Base-by-base conservation (phyloP, 2,329 filamentous ascomycete species). In the Pochonia chlamydosporia region DNA sequence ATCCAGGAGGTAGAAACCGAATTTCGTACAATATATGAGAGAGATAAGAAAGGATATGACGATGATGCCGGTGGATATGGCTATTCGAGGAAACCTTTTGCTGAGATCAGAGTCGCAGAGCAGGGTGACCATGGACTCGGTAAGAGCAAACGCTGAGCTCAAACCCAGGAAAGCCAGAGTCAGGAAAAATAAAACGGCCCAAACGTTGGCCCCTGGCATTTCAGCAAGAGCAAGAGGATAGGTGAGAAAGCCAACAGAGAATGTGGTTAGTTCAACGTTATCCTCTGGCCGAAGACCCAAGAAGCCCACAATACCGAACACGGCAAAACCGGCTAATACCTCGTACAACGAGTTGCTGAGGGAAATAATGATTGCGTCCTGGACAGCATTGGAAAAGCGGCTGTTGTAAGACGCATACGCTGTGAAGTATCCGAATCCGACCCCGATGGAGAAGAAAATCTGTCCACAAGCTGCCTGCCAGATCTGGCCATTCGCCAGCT, bases 161-260 rank as follows among this genome's bases (percentile, higher is more conserved):
- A 79, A 73, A 0, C 76, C 76, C 0, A 80, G 68, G 0, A 79
- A 68, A 1, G 75, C 67, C 3, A 80, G 54, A 0, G 76, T 79
- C 16, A 79, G 68, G 53, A 81, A 79, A 9, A 79, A 66, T 0
- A 78, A 59, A 0, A 75, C 62, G 0, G 75, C 74, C 71, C 74
- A 80, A 48, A 75, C 76, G 47, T 78, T 78, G 1, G 76, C 64
- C 0, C 70, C 75, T 0, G 75, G 76, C 75, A 80, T 79, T 44
- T 78, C 66, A 0, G 73, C 58, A 1, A 80, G 66, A 1, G 76
- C 76, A 35, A 72, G 67, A 0, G 76, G 76, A 4, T 77, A 65
- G 0, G 75, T 78, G 30, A 78, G 55, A 56, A 80, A 80, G 3
- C 76, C 76, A 0, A 78, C 70, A 2, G 71, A 72, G 44, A 79